Evolutionary conservation across 257 asterid genomes (phyloP).

Genomic region (Dorcoceras hygrometricum): DNA sequence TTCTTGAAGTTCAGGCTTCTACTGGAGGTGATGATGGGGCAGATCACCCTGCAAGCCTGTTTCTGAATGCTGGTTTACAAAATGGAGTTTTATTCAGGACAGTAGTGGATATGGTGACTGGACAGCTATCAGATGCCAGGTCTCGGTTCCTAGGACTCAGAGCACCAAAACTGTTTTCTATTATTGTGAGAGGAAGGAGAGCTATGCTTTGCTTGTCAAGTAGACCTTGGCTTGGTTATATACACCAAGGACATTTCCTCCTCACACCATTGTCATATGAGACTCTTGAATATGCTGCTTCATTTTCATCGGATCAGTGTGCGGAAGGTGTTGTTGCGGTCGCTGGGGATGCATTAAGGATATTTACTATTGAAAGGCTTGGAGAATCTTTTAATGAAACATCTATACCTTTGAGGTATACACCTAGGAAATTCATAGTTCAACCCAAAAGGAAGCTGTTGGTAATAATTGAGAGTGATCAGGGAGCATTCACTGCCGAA

Average conservation of each 20-base stretch:
- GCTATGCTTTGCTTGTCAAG: constrained; percentile 99
- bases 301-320: constrained; percentile 98
- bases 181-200: constrained; percentile 77
- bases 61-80: constrained; percentile 88
- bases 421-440: constrained; percentile 89
- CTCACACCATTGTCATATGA: constrained; percentile 93
- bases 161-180: constrained; percentile 89
- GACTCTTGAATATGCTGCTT: constrained; percentile 94
- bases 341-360: constrained; percentile 97
- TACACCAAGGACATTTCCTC: constrained; percentile 97
- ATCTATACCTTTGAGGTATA: constrained; percentile 82
- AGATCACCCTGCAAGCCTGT: constrained; percentile 96
- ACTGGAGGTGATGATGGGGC: constrained; percentile 99
- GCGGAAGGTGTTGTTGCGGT: constrained; percentile 99
- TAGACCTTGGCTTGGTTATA: constrained; percentile 99
- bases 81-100: constrained; percentile 95
- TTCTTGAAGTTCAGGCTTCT: constrained; percentile 98
- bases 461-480: constrained; percentile 92
- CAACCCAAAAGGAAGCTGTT: constrained; percentile 83
- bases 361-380: constrained; percentile 89
- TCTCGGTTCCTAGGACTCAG: constrained; percentile 94
- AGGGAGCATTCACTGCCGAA: constrained; percentile 93
- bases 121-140: constrained; percentile 98
- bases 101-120: constrained; percentile 97
- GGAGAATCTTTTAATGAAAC: constrained; percentile 98